Base-by-base conservation (phyloP, 768 basidiomycete species). In the Lyophyllum atratum region DNA sequence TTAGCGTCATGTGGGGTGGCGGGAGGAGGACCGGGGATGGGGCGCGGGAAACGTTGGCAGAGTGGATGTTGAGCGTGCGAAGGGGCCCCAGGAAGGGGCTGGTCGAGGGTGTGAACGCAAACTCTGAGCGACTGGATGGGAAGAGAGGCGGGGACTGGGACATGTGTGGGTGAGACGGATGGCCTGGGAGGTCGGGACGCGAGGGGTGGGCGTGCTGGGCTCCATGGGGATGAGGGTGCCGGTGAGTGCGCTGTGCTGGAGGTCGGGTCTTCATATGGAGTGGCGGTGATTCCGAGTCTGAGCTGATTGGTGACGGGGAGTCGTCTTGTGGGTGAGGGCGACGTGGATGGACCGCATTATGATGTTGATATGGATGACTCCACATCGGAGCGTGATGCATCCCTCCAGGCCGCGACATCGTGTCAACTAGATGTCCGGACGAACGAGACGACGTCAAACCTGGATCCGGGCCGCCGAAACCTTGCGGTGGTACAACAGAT, bases 51-150 rank as follows among this genome's bases (percentile, higher is more conserved):
- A 85, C 83, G 50, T 82, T 81, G 2, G 86, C 74, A 1, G 86
- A 87, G 64, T 90, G 88, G 43, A 92, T 82, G 64, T 90, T 86
- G 56, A 93, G 80, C 6, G 86, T 87, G 52, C 87, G 81, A 61
- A 93, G 72, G 2, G 89, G 89, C 0, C 87, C 90, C 21, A 93
- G 81, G 79, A 93, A 92, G 0, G 90, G 90, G 57, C 87, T 89
- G 1, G 89, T 86, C 19, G 85, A 87, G 1, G 90, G 90, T 0
- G 90, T 91, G 64, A 80, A 76, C 10, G 74, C 62, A 61, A 76
- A 69, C 33, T 76, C 76, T 50, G 67, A 61, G 56, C 24, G 50
- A 60, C 55, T 77, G 64, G 65, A 74, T 60, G 62, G 71, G 33
- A 55, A 67, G 29, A 70, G 67, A n/a, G 70, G 67, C 11, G 74